Evolutionary conservation across 2,329 filamentous ascomycete genomes (phyloP).

Genomic region (Triangularia setosa): DNA sequence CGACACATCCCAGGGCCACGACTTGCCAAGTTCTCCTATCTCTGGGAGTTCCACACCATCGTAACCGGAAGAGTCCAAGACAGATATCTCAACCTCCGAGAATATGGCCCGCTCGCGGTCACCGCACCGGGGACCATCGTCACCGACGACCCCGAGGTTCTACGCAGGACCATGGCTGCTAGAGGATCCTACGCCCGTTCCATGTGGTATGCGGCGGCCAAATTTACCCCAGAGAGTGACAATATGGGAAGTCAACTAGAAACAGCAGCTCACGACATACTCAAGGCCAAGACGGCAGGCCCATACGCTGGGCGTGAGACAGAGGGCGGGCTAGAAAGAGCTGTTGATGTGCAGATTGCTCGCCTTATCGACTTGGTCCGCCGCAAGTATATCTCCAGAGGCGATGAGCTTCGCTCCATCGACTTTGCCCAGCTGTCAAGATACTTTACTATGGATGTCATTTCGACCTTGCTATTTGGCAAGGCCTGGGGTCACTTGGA

Average conservation of each 20-base stretch:
- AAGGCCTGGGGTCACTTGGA: conserved; percentile 13
- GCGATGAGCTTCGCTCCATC: conserved; percentile 6
- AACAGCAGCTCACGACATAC: conserved; percentile 37
- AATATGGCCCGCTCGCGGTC: conserved; percentile 30
- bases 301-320: conserved; percentile 48
- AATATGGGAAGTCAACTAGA: conserved; percentile 44
- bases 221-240: conserved; percentile 42
- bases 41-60: conserved; percentile 2
- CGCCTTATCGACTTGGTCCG: conserved; percentile 40
- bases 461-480: conserved; percentile 10
- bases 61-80: conserved; percentile 23
- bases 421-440: conserved; percentile 7
- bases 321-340: conserved; percentile 36
- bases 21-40: conserved; percentile 11
- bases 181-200: conserved; percentile 22
- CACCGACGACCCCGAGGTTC: conserved; percentile 27
- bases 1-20: conserved; percentile 12
- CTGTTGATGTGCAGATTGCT: conserved; percentile 43
- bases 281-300: conserved; percentile 37
- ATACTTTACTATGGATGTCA: conserved; percentile 13
- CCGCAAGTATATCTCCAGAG: conserved; percentile 33
- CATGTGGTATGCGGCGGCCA: conserved; percentile 38
- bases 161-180: conserved; percentile 22
- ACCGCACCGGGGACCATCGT: conserved; percentile 31
- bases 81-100: conserved; percentile 22